Conservation (phyloP, 192 early-diverging fungal species). For the Cladochytrium replicatum region DNA sequence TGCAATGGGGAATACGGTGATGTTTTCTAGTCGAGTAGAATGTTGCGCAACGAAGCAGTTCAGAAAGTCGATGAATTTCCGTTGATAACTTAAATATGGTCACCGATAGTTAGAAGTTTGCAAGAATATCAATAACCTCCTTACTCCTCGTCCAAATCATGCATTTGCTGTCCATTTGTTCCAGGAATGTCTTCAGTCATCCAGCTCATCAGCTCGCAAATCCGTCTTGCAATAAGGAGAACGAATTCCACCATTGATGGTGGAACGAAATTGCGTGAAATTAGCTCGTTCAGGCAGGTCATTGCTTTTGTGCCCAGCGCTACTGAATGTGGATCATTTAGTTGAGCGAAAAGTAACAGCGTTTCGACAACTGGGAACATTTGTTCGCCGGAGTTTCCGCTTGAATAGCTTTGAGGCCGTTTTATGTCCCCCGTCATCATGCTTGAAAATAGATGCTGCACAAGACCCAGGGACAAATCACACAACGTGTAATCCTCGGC, state of each 20-base stretch:
- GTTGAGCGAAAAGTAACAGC: constrained; percentile 4
- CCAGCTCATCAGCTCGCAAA: constrained; percentile 5
- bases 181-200: neutral
- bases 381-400: too few species aligned
- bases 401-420: too few species aligned
- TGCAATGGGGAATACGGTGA: constrained; percentile 1
- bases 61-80: constrained; percentile 11
- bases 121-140: neutral
- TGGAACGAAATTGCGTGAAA: constrained; percentile 4
- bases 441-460: constrained; percentile 1
- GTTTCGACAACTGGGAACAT: neutral
- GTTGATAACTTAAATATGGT: constrained; percentile 2
- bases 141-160: constrained; percentile 9
- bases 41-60: constrained; percentile 4
- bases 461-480: neutral
- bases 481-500: neutral
- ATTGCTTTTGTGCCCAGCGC: constrained; percentile 1
- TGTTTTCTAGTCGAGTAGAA: neutral
- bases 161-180: neutral
- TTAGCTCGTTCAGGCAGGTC: constrained; percentile 7
- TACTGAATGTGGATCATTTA: neutral
- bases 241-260: neutral
- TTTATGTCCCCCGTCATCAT: neutral
- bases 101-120: neutral
- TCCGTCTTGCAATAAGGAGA: neutral